Evolutionary conservation across 2,329 filamentous ascomycete species (phyloP), one percentile per base, ranked within the genome.

Genomic region (Endoconidiophora polonica): DNA sequence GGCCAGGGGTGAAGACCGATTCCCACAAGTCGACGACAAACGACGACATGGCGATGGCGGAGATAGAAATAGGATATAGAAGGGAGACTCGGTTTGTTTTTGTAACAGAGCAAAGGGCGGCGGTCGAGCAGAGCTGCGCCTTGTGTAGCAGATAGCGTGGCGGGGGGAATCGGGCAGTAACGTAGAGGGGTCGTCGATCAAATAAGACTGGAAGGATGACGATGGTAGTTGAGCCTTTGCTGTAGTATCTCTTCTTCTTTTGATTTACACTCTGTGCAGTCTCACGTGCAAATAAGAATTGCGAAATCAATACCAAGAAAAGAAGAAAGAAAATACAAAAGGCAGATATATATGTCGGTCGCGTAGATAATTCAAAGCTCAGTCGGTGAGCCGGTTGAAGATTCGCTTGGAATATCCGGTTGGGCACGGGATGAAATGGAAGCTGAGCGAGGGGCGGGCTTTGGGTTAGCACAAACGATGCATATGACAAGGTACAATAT

Each of bases 1-100:
- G 78, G 52, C 91, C 91, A 1, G 90, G 85, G 4, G 83, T 91
- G 73, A 96, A 95, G 71, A 96, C 80, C 61, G 86, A 93, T 62
- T 83, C 76, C 83, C 86, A 94, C 54, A 95, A 81, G 57, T 88
- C 77, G 60, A 78, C 72, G 55, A 93, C 59, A 65, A 81, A 81
- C 58, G 68, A 62, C 12, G 77, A 68, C 76, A 80, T 80, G 58
- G 52, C 57, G 44, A 37, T n/a, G 24, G n/a, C 37, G 22, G 12
- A n/a, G 48, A 26, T 12, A 10, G 22, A 48, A 18, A 10, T 16
- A 9, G 5, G 20, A 22, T 38, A 20, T 5, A 41, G 18, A 10
- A 20, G 38, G 3, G 5, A 37, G 29, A 33, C 12, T 33, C 29
- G 7, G 29, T 33, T 33, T 3, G 29, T 3, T 7, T 9, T 33